Evolutionary conservation across 306 rosid genomes (phyloP), one percentile per base, ranked within the genome.

Genomic region (Prunus persica): DNA sequence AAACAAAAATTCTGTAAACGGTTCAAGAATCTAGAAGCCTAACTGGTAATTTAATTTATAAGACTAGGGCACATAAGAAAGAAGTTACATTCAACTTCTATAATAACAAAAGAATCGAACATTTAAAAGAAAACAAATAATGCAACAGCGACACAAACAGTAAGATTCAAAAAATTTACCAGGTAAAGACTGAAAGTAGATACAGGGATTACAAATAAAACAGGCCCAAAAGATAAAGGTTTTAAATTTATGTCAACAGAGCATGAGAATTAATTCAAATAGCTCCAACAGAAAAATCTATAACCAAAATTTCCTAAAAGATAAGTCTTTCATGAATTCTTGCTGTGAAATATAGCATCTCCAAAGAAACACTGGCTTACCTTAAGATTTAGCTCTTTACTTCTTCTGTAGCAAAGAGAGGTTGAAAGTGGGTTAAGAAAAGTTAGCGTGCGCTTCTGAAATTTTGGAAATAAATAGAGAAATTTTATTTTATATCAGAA

Each of bases 71-170:
- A 45, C 69, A 28, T 5, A 55, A 28, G 8, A 20, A 6, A 69
- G 19, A 46, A 46, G 16, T 20, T 19, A 28, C 55, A 46, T 54
- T 52, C 55, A 57, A 25, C 64, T 60, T 12, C 72, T 43, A 45
- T 16, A 11, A 56, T 20, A 54, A 41, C 30, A 25, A 67, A 24
- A 27, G 57, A 65, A 32, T 15, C 25, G 18, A 43, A 18, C 43
- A 56, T 8, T 50, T 47, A 27, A 11, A 12, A 73, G 69, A 43
- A 70, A 20, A 25, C 67, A 25, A 20, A 61, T 69, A 75, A 81
- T 75, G 72, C 72, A 81, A 81, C 84, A 75, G 77, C 63, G 50
- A 46, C 45, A 52, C 73, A 74, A 34, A 19, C 62, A 27, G 11
- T 16, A n/a, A 32, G 60, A 57, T 47, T 2, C 41, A 22, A 54